Evolutionary conservation across 495 filamentous ascomycete genomes (phyloP).

Genomic region (Hypoxylon subgilvum): DNA sequence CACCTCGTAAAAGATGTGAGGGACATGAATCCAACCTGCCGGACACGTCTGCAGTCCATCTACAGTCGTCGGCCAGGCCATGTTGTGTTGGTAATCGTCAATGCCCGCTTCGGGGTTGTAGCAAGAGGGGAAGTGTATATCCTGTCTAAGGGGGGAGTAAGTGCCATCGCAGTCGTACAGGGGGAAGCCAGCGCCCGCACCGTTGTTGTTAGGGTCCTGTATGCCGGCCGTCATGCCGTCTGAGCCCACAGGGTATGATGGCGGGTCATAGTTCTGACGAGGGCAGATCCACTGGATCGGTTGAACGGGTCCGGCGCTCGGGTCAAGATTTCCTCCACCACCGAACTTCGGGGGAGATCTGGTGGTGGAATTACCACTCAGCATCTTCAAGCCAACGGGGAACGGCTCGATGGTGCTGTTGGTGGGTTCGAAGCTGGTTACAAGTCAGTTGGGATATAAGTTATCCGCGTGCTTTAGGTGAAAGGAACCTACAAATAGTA

Average conservation of each 20-base stretch:
- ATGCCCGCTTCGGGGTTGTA: constrained; percentile 65
- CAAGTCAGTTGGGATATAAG: constrained; percentile 15
- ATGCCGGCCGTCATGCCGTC: constrained; percentile 57
- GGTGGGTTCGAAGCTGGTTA: constrained; percentile 60
- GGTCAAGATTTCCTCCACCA: constrained; percentile 47
- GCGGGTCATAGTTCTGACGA: constrained; percentile 56
- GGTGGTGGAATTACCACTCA: constrained; percentile 66
- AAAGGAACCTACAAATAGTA: constrained; percentile 68
- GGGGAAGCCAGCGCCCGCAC: constrained; percentile 57
- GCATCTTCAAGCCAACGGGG: constrained; percentile 72
- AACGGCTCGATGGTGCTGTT: constrained; percentile 68
- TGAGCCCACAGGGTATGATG: constrained; percentile 55
- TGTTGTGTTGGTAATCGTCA: constrained; percentile 56
- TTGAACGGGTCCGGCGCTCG: constrained; percentile 49
- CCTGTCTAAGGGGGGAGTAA: constrained; percentile 61
- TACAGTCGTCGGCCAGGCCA: constrained; percentile 58
- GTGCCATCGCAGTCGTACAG: constrained; percentile 59
- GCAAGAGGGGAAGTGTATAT: constrained; percentile 61
- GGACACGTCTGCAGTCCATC: constrained; percentile 66
- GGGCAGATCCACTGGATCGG: constrained; percentile 55
- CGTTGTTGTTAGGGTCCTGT: constrained; percentile 56
- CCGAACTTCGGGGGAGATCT: constrained; percentile 47
- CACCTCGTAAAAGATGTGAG: constrained; percentile 72
- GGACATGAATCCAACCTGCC: constrained; percentile 59
- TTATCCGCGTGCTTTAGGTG: background rate